Evolutionary conservation across 2,329 filamentous ascomycete genomes (phyloP).

Genomic region (Alternaria gaisen): DNA sequence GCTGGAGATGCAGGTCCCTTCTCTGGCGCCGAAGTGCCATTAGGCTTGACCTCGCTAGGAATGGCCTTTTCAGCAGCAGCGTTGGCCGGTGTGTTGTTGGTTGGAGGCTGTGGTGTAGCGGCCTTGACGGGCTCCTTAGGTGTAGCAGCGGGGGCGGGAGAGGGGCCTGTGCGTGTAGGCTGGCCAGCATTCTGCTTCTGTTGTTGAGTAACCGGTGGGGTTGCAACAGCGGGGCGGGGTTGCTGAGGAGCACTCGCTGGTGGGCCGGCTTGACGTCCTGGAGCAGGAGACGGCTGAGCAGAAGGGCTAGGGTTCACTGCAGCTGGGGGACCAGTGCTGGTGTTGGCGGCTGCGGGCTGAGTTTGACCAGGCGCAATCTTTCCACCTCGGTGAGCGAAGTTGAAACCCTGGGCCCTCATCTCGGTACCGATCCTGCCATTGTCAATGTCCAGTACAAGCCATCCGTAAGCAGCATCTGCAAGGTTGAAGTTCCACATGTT

Average conservation of each 20-base stretch:
- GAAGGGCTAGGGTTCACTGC: constrained; percentile 50
- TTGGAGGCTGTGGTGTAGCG: constrained; percentile 58
- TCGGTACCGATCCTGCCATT: constrained; percentile 96
- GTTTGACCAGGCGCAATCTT: constrained; percentile 64
- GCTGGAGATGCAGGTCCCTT: constrained; percentile 48
- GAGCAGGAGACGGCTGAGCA: constrained; percentile 49
- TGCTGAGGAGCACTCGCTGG: constrained; percentile 48
- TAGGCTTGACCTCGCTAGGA: constrained; percentile 56
- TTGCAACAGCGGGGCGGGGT: constrained; percentile 41
- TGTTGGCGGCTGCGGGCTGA: constrained; percentile 49
- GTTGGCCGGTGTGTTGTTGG: constrained; percentile 42
- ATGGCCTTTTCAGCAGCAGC: constrained; percentile 52
- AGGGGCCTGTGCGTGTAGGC: constrained; percentile 51
- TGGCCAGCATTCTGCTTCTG: constrained; percentile 54
- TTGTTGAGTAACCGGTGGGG: constrained; percentile 51
- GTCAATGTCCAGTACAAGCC: constrained; percentile 93
- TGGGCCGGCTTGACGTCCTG: constrained; percentile 41
- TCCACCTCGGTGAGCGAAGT: constrained; percentile 93
- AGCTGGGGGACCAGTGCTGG: constrained; percentile 47
- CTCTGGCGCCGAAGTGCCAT: constrained; percentile 58
- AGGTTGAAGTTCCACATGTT: constrained; percentile 99
- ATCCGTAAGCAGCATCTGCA: constrained; percentile 96
- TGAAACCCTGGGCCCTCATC: constrained; percentile 98
- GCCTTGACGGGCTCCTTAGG: constrained; percentile 60
- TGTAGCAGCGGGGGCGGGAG: constrained; percentile 52